Base-by-base conservation (phyloP, 1,284 basidiomycete species). In the Laetiporus sulphureus region DNA sequence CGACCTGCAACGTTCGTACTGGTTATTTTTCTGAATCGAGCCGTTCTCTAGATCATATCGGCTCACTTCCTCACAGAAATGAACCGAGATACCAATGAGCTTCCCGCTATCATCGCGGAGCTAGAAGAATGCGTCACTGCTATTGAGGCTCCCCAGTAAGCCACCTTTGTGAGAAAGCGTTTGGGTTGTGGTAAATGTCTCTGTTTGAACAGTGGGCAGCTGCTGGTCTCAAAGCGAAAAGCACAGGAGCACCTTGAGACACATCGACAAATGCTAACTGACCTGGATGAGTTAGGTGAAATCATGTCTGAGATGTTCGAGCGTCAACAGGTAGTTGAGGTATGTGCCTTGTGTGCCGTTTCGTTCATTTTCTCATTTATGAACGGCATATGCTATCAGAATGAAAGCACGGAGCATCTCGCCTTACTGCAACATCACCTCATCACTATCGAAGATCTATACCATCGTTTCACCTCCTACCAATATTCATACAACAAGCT, bases 271-370 rank as follows among this genome's bases (percentile, higher is more conserved):
- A 72, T 67, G 4, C 59, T 88, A n/a, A 68, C 75, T 36, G 74
- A 82, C 51, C 66, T 90, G 12, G 83, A 88, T 34, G 78, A 83
- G 51, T 68, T 90, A 3, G 84, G 79, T 2, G 77, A 81, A 16
- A 83, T 87, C 39, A 86, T 90, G 79, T 65, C 68, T 0, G 79
- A 83, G 39, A 87, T 89, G 81, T 61, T 89, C 4, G 68, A 72
- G 30, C 72, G 69, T 15, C 84, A 88, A 56, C 72, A 80, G 43
- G 59, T 62, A 11, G 72, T 84, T 8, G 80, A 88, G 70, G 83
- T 83, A 27, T 21, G 38, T n/a, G n/a, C n/a, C n/a, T n/a, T n/a
- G n/a, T n/a, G n/a, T n/a, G n/a, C n/a, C n/a, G n/a, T 32, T 35
- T n/a, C 19, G 8, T 23, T n/a, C 20, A 23, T 27, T 32, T 12